Conservation (phyloP, 2,329 filamentous ascomycete genomes). For the Diaporthe australafricana region DNA sequence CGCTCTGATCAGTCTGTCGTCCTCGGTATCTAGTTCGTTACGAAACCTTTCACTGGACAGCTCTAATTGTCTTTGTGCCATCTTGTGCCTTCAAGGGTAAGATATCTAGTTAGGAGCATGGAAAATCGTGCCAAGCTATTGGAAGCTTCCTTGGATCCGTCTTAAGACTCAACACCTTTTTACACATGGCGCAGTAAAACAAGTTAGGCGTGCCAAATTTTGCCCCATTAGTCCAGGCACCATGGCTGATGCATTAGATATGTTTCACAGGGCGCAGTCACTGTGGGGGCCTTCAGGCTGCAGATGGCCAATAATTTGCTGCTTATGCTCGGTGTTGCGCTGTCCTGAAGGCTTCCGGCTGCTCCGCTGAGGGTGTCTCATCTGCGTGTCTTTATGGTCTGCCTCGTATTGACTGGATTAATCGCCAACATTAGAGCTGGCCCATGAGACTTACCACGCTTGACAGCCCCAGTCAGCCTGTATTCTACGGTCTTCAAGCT, state of each 20-base stretch:
- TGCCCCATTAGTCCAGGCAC: background rate
- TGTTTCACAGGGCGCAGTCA: background rate
- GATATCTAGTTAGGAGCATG: background rate
- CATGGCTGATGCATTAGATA: background rate
- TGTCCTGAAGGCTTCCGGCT: background rate
- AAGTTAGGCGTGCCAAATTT: background rate
- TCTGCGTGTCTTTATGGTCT: too few species aligned
- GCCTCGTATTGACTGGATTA: too few species aligned
- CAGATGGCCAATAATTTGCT: too few species aligned
- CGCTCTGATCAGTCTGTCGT: background rate
- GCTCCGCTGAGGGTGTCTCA: too few species aligned
- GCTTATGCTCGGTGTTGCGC: too few species aligned
- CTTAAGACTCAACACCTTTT: background rate
- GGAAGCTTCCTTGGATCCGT: background rate
- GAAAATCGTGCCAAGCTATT: too few species aligned
- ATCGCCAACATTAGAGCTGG: too few species aligned
- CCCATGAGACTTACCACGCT: too few species aligned
- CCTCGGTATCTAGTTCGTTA: background rate
- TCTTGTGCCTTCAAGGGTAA: background rate
- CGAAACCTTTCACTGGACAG: background rate
- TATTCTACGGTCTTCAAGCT: too few species aligned
- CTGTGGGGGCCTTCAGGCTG: background rate
- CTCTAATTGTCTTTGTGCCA: background rate
- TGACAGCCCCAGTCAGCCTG: too few species aligned
- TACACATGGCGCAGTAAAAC: background rate